Base-by-base conservation (phyloP, 768 basidiomycete species). In the Naematelia aurantialba region DNA sequence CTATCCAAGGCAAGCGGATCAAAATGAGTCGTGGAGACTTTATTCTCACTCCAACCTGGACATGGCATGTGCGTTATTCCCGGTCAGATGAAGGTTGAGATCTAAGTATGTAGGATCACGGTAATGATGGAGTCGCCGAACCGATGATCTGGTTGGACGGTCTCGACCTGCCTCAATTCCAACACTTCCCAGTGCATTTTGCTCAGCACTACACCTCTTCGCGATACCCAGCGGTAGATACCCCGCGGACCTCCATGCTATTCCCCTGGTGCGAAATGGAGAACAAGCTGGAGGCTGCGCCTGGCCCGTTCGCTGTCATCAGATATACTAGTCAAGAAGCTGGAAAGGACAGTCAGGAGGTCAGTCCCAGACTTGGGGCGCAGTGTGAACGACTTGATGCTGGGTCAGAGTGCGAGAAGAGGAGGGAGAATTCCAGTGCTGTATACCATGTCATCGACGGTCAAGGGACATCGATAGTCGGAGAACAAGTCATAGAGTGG, bases 91-190 rank as follows among this genome's bases (percentile, higher is more conserved):
- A 29, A 21, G 34, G 4, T 44, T 10, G 14, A 48, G 27, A 14
- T 31, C 46, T 12, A 8, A 26, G 29, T 17, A 8, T 21, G 21
- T 12, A 60, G 59, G 62, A 59, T 26, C 42, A 59, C 58, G 58
- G 62, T 17, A 56, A 59, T 42, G 58, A 63, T 45, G 30, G 39
- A 29, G 57, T 50, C 27, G 58, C 62, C 13, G 42, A 19, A 10
- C 60, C 60, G 10, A 61, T 61, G 60, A 61, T 61, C 47, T 61
- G 60, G 60, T 55, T 61, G 25, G 60, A 61, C 51, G 60, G 60
- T 34, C 50, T 61, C 3, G 60, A 61, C 26, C 55, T 61, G 31
- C 60, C 60, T 27, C 55, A 56, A 42, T 61, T 51, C 29, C 55
- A 61, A 26, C 60, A 61, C 26, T 61, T 61, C 48, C 60, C 60